phyloP scores from a whole-genome alignment of 371 early-diverging fungal species.

The Catenaria anguillulae region DNA sequence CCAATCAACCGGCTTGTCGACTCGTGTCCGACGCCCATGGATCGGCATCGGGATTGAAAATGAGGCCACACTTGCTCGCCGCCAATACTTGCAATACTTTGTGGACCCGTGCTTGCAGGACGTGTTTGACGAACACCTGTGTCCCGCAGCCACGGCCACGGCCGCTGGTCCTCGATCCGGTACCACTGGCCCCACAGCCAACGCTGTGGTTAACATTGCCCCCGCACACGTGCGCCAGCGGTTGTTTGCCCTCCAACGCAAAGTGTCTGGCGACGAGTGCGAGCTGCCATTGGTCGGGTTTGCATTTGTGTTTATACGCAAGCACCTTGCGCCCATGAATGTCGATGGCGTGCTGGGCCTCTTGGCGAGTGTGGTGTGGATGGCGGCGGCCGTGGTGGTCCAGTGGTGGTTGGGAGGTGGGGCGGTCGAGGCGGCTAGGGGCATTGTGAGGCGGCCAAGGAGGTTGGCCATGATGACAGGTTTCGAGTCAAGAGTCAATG shows the following conservation, averaged over 20 bases:
- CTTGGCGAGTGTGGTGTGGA: too few species aligned
- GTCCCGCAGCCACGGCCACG: too few species aligned
- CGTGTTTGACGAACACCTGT: not conserved
- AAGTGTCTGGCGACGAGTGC: not conserved
- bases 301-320: not conserved
- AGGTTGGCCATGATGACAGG: too few species aligned
- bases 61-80: not conserved
- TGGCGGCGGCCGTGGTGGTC: too few species aligned
- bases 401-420: too few species aligned
- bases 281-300: not conserved
- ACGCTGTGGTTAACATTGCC: not conserved
- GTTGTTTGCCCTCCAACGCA: not conserved
- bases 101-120: conserved; percentile 1
- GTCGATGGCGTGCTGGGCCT: not conserved
- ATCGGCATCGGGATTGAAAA: not conserved
- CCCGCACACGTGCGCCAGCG: too few species aligned
- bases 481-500: too few species aligned
- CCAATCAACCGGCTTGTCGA: not conserved
- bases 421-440: too few species aligned
- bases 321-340: not conserved
- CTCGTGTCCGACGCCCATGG: too few species aligned
- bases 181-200: not conserved
- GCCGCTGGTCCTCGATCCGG: too few species aligned
- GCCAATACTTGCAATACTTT: not conserved
- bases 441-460: too few species aligned